Percentiles rank a stretch among this genome's conserved stretches.
phyloP scores from a whole-genome alignment of 1,139 yeast genomes.

The Candida frijolesensis region DNA sequence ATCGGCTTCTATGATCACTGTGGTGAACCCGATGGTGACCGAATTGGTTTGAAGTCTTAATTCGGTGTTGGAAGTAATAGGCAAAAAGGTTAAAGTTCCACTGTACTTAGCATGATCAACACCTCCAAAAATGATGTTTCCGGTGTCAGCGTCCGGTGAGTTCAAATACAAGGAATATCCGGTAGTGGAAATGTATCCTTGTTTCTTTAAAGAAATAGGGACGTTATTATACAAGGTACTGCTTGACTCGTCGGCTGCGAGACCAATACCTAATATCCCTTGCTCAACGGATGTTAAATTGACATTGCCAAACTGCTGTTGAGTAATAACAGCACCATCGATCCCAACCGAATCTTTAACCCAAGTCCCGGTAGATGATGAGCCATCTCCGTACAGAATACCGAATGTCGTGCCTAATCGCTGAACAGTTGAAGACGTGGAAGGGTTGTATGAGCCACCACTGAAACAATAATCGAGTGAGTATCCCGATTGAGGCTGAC shows the following conservation, averaged over 20 bases:
- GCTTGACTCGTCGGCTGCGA: conserved; percentile 13
- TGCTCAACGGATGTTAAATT: conserved; percentile 8
- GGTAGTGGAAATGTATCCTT: conserved; percentile 50
- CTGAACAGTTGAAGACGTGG: conserved; percentile 15
- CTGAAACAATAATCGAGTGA: conserved; percentile 6
- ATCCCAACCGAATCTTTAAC: conserved; percentile 39
- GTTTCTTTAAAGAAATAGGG: conserved; percentile 28
- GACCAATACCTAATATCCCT: conserved; percentile 26
- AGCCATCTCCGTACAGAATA: conserved; percentile 15
- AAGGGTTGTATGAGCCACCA: conserved; percentile 7
- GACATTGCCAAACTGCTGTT: conserved; percentile 21
- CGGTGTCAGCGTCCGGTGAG: conserved; percentile 20
- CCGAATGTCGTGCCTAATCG: conserved; percentile 10
- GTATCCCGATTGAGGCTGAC: conserved; percentile 3
- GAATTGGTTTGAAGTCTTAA: conserved; percentile 7
- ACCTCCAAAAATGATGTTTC: conserved; percentile 33
- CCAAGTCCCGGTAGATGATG: conserved; percentile 54
- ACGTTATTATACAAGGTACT: conserved; percentile 27
- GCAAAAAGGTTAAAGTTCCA: conserved; percentile 20
- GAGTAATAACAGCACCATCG: conserved; percentile 13
- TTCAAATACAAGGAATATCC: conserved; percentile 39
- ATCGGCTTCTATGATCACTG: neutral
- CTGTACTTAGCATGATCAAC: conserved; percentile 27
- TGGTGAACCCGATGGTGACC: conserved; percentile 1
- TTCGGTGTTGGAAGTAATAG: conserved; percentile 5